Base-by-base conservation (phyloP, 2,329 filamentous ascomycete genomes). In the Helminthosporium solani region DNA sequence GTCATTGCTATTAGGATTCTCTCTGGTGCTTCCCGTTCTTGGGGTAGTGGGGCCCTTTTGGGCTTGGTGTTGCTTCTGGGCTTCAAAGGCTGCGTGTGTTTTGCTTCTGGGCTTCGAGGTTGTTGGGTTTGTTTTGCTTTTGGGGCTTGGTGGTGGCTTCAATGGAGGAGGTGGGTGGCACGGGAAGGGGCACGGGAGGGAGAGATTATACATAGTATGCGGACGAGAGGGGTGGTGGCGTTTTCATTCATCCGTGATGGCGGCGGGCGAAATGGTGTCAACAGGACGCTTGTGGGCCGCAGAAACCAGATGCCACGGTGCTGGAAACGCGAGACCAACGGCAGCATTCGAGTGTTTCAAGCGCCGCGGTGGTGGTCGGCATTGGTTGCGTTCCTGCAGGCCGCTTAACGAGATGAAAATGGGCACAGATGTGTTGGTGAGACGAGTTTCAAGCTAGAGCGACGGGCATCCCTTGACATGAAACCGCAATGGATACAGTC, bases 391-490 rank as follows among this genome's bases (percentile, higher is more conserved):
- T 53, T 57, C 43, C 52, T 60, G 55, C 60, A 55, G 55, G 52
- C 36, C 25, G 38, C 41, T 48, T 63, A 54, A 46, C 60, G 63
- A 67, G 53, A 66, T 64, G 58, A 60, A n/a, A 30, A 41, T 40
- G 27, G 28, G 59, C 57, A 57, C 54, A 49, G 50, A 43, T 48
- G 46, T 42, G 47, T 28, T 47, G 53, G 57, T 50, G 60, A 61
- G 54, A 61, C 61, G 58, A 56, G 60, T 66, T 64, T 64, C 61
- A 66, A 55, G 36, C 41, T 15, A 35, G 47, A 45, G 49, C 46
- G 43, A 61, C 42, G 49, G 57, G 54, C 45, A 55, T 52, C 53
- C 57, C 61, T 54, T 50, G 54, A 47, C 25, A 46, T 57, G 53
- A 58, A 54, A 60, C 60, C 33, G 21, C 28, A n/a, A 39, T 43